Conservation (phyloP, 2,329 filamentous ascomycete genomes). For the Podosphaera xanthii region DNA sequence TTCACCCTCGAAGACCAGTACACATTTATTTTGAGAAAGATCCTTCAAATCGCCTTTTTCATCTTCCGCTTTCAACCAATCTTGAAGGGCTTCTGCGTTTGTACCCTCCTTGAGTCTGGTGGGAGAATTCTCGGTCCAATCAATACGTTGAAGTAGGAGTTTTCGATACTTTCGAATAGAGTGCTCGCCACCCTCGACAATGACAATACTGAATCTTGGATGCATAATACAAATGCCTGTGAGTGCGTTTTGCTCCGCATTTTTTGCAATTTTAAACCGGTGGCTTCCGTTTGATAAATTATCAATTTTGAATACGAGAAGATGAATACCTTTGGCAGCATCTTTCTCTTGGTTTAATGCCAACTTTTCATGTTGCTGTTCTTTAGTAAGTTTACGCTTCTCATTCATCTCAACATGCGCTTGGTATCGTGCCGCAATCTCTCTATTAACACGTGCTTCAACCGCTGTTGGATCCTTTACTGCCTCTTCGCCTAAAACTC, state of each 20-base stretch:
- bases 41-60: constrained; percentile 61
- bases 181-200: constrained; percentile 77
- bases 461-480: constrained; percentile 96
- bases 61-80: constrained; percentile 63
- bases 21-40: constrained; percentile 59
- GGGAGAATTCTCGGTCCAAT: constrained; percentile 77
- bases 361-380: constrained; percentile 68
- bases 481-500: constrained; percentile 63
- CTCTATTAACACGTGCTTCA: constrained; percentile 75
- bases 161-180: constrained; percentile 73
- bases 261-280: constrained; percentile 77
- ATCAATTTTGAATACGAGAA: constrained; percentile 74
- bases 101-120: constrained; percentile 39
- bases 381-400: constrained; percentile 69
- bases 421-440: constrained; percentile 69
- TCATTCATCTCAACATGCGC: constrained; percentile 62
- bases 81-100: constrained; percentile 37
- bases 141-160: constrained; percentile 77
- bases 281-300: constrained; percentile 83
- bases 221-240: constrained; percentile 85
- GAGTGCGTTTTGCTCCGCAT: constrained; percentile 70
- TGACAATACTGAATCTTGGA: constrained; percentile 66
- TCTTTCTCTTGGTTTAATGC: constrained; percentile 67
- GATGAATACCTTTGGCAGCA: constrained; percentile 60
- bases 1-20: constrained; percentile 77